Base-by-base conservation (phyloP, 768 basidiomycete genomes). In the Aureoboletus auriporus region DNA sequence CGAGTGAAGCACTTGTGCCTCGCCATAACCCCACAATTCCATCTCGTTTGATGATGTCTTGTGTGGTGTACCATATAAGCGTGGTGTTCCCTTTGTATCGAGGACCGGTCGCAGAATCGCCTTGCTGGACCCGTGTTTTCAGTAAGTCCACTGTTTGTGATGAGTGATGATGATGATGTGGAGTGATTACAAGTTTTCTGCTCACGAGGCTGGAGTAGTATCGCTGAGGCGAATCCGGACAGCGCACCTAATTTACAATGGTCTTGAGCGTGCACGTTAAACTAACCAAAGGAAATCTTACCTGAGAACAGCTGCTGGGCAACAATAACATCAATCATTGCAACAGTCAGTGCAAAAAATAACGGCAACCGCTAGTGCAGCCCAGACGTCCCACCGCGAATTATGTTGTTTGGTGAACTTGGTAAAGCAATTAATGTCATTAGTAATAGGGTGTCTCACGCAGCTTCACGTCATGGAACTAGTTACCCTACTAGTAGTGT, bases 41-140 rank as follows among this genome's bases (percentile, higher is more conserved):
- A 45, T 85, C 75, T 4, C 76, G 70, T 27, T 71, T 59, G 20
- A 92, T 56, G 7, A 97, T 82, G 26, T 78, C 71, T 35, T 72
- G 75, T 4, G 78, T 65, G 5, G 79, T 82, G 31, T 65, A 63
- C 54, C 81, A 57, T 28, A 89, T 74, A 7, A 76, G 52, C 10
- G 68, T 61, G 2, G 66, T 59, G 46, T 72, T 70, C 41, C 71
- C 71, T 52, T 47, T 10, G 49, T 34, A 28, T 79, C 69, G 63
- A 58, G 65, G 59, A 33, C 54, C 62, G 34, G 69, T 36, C 28
- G 53, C 59, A 6, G 76, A 76, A 65, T 88, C 85, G 45, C 82
- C 82, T 67, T 93, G 91, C 64, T 94, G 93, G 56, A 93, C 62
- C 40, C 93, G 78, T n/a, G 93, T 95, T 70, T 96, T 96, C 56